Base-by-base conservation (phyloP, 176 grass and related monocot species). In the Oryza meridionalis region DNA sequence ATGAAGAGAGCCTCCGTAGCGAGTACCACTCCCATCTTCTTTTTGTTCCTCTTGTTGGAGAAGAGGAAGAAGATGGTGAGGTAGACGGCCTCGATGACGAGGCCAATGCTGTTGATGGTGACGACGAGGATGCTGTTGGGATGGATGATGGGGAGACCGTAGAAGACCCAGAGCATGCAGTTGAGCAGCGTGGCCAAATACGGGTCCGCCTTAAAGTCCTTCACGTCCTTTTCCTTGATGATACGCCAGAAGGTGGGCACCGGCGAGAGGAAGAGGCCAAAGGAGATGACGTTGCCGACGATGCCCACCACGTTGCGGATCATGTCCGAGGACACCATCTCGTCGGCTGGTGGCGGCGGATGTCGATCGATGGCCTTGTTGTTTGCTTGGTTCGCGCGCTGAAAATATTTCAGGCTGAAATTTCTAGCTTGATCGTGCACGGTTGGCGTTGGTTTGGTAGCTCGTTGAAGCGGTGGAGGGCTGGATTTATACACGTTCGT, bases 101-200 rank as follows among this genome's bases (percentile, higher is more conserved):
- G 44, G 35, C 90, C 90, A 16, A 81, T 33, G 42, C 82, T 73
- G 8, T 92, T 92, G 46, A 92, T 92, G 59, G 78, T 88, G 7
- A 59, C 6, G 55, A 59, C 19, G 55, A 59, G 55, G 55, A 59
- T 59, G 55, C 55, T 59, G 19, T 55, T 55, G 14, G 50, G 50
- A 16, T 55, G 50, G 0, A 55, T 5, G 16, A 55, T 6, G 5
- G 50, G 50, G 12, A 51, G 86, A 21, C 90, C 90, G 13, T 92
- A 88, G 16, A 88, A 64, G 4, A 92, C 70, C 90, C 86, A 92
- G 15, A 92, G 37, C 86, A 81, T 82, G 66, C 90, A 92, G 69
- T 92, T 92, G 66, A 92, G 70, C 2, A 88, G 35, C 9, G 90
- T 92, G 12, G 90, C 90, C 22, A 92, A 61, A 82, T 92, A 92